Conservation (phyloP, 2,329 filamentous ascomycete species). For the Tolypocladium amazonense region DNA sequence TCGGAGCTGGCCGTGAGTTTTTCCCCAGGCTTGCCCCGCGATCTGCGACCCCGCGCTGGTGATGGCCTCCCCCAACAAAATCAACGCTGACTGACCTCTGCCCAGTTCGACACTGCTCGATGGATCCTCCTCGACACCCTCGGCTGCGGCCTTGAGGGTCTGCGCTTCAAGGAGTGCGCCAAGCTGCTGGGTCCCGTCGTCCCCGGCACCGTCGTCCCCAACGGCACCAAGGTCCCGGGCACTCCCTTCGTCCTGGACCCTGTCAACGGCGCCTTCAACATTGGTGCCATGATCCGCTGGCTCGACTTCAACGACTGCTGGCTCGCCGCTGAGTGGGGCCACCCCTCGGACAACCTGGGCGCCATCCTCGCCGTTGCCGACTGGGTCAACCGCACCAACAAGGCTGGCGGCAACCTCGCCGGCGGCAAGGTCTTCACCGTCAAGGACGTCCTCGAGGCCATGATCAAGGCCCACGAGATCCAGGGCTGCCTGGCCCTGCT, state of each 20-base stretch:
- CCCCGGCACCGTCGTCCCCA: conserved; percentile 80
- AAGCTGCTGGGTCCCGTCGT: conserved; percentile 92
- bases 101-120: conserved; percentile 84
- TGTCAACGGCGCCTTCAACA: conserved; percentile 95
- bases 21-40: not conserved
- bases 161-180: conserved; percentile 91
- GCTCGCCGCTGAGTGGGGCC: conserved; percentile 97
- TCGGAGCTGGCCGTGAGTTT: conserved; percentile 81
- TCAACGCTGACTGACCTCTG: not conserved
- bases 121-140: conserved; percentile 96
- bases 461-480: conserved; percentile 99
- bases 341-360: conserved; percentile 95
- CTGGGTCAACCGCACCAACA: conserved; percentile 90
- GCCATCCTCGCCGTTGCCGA: conserved; percentile 94
- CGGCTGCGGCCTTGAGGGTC: conserved; percentile 89
- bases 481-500: conserved; percentile 93
- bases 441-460: conserved; percentile 84
- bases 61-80: not conserved
- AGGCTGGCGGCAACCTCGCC: conserved; percentile 65
- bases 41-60: not conserved
- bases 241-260: conserved; percentile 93
- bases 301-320: conserved; percentile 99
- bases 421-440: conserved; percentile 83
- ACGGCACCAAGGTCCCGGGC: conserved; percentile 82
- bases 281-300: conserved; percentile 97